Evolutionary conservation across 2,329 filamentous ascomycete genomes (phyloP).

Genomic region (Fusarium sp.): DNA sequence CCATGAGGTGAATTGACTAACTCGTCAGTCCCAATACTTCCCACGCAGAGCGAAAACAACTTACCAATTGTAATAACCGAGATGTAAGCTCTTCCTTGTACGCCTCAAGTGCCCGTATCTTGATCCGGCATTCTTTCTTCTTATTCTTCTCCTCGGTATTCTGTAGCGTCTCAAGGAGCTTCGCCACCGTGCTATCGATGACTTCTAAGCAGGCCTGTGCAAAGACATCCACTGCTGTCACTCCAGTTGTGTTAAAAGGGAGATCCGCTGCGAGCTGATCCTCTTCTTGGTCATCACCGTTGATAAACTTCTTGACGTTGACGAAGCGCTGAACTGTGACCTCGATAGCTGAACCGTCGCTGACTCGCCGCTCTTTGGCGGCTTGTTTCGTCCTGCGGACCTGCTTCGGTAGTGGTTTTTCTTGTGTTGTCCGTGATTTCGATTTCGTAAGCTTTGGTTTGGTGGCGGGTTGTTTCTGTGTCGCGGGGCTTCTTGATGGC

Average conservation of each 20-base stretch:
- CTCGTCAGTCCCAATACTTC: conserved; percentile 9
- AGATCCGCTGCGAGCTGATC: conserved; percentile 62
- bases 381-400: conserved; percentile 35
- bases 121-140: conserved; percentile 65
- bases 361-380: conserved; percentile 35
- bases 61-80: conserved; percentile 68
- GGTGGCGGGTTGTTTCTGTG: conserved; percentile 52
- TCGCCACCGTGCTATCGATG: conserved; percentile 60
- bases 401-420: conserved; percentile 38
- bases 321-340: conserved; percentile 70
- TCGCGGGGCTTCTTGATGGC: conserved; percentile 53
- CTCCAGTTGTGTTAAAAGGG: conserved; percentile 64
- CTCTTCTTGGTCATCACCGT: conserved; percentile 52
- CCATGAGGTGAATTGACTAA: conserved; percentile 69
- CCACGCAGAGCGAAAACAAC: conserved; percentile 34
- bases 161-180: conserved; percentile 55
- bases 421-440: conserved; percentile 31
- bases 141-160: conserved; percentile 56
- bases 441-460: conserved; percentile 37
- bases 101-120: conserved; percentile 65
- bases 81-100: conserved; percentile 68
- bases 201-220: conserved; percentile 71
- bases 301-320: conserved; percentile 57
- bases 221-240: conserved; percentile 72
- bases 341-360: conserved; percentile 54